These are phyloP conservation scores for Apostasia ramifera DNA, from an alignment of 106 monocot genomes.

Conservation along the genomic window DNA sequence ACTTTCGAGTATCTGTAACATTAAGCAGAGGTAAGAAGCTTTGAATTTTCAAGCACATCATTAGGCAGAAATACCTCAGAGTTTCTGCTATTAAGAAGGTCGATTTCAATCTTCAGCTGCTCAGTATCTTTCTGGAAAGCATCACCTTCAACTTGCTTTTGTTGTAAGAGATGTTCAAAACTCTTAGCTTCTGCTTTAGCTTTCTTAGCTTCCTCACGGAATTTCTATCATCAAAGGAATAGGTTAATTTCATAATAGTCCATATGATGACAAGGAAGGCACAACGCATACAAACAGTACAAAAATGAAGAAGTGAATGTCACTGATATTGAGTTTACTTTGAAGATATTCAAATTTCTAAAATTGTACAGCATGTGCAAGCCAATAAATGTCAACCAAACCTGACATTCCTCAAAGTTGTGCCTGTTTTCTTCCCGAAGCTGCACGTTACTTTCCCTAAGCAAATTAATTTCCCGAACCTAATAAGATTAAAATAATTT, in stretches of 20 bases:
- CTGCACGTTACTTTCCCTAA: slow-evolving; percentile 91
- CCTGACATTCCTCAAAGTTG: slow-evolving; percentile 97
- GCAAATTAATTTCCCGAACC: slow-evolving; percentile 93
- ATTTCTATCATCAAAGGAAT: slow-evolving; percentile 41
- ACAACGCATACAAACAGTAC: too few relatives aligned
- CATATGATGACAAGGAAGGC: too few relatives aligned
- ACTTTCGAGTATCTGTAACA: slow-evolving; percentile 68
- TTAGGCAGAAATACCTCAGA: slow-evolving; percentile 43
- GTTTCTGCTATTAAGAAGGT: slow-evolving; percentile 42
- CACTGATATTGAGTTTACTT: too few relatives aligned
- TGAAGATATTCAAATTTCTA: too few relatives aligned
- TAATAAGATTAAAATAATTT: slow-evolving; percentile 9
- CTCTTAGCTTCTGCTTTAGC: slow-evolving; percentile 63
- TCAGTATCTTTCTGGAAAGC: slow-evolving; percentile 45
- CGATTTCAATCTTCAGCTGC: slow-evolving; percentile 39
- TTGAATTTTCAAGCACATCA: not conserved
- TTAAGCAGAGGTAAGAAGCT: not conserved
- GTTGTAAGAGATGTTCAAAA: slow-evolving; percentile 28
- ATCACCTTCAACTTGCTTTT: slow-evolving; percentile 48
- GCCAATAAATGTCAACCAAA: slow-evolving; percentile 2
- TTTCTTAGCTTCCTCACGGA: slow-evolving; percentile 54
- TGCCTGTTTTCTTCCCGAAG: slow-evolving; percentile 94
- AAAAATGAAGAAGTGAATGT: too few relatives aligned
- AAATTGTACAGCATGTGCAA: too few relatives aligned
- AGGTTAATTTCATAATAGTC: too few relatives aligned